A percentile compares a stretch with the other conserved stretches of the same genome.
phyloP scores from a whole-genome alignment of 371 early-diverging fungal species.

The Mortierella sp. region DNA sequence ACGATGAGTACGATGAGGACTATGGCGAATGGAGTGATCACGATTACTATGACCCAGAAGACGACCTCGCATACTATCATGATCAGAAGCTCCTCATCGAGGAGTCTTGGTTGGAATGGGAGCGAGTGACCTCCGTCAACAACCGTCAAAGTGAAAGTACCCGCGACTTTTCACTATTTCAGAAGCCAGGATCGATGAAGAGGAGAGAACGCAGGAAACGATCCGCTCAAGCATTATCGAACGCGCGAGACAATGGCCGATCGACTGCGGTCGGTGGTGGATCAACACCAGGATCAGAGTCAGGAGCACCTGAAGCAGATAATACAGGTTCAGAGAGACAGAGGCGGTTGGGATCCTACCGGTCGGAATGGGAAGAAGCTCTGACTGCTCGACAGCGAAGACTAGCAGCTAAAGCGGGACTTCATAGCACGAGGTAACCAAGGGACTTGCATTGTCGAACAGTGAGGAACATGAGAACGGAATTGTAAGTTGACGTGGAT shows the following conservation, averaged over 20 bases:
- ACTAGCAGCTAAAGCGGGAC: constrained; percentile 26
- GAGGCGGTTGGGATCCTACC: constrained; percentile 20
- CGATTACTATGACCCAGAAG: constrained; percentile 48
- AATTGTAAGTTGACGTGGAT: background rate
- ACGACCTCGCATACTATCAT: constrained; percentile 30
- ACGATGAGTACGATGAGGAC: constrained; percentile 17
- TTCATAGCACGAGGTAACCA: constrained; percentile 31
- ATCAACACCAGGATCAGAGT: background rate
- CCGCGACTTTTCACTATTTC: constrained; percentile 20
- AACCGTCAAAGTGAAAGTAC: constrained; percentile 18
- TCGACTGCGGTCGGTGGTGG: background rate
- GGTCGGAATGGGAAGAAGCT: constrained; percentile 35
- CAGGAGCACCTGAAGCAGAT: constrained; percentile 1
- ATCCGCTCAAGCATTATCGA: constrained; percentile 8
- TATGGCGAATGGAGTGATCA: constrained; percentile 14
- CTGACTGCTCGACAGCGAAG: constrained; percentile 38
- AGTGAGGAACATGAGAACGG: no score
- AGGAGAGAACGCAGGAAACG: constrained; percentile 31
- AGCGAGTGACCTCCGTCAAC: constrained; percentile 25
- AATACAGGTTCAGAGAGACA: constrained; percentile 20
- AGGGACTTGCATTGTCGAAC: no score
- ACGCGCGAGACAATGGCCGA: constrained; percentile 4
- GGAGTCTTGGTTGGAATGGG: constrained; percentile 53
- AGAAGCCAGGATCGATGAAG: constrained; percentile 34
- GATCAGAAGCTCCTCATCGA: constrained; percentile 47